phyloP scores from a whole-genome alignment of 495 filamentous ascomycete species.

The Talaromyces trachyspermus region DNA sequence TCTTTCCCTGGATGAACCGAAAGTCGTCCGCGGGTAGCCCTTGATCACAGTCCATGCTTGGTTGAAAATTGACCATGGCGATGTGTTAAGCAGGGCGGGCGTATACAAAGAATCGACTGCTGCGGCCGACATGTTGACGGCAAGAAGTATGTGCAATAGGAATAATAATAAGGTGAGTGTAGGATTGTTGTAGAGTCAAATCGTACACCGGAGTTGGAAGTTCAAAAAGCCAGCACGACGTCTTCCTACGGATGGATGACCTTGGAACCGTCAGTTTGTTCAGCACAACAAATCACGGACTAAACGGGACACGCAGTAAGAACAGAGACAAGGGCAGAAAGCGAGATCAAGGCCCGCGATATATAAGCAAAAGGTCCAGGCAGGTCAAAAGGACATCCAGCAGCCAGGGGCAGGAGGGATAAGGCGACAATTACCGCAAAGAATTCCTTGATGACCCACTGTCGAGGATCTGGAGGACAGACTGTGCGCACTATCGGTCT shows the following conservation, averaged over 20 bases:
- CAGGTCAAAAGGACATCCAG: neutral
- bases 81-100: neutral
- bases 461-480: neutral
- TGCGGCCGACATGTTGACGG: neutral
- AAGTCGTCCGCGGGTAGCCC: conserved; percentile 57
- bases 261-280: too few species aligned
- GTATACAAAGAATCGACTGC: neutral
- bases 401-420: neutral
- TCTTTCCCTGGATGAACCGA: conserved; percentile 49
- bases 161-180: too few species aligned
- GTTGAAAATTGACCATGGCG: conserved; percentile 75
- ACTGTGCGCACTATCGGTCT: neutral
- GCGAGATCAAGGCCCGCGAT: too few species aligned
- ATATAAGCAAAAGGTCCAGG: neutral
- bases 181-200: too few species aligned
- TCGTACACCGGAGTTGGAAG: too few species aligned
- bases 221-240: too few species aligned
- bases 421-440: neutral
- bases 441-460: conserved; percentile 3
- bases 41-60: conserved; percentile 56
- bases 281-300: too few species aligned
- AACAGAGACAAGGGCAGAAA: too few species aligned
- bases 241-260: too few species aligned
- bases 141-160: neutral
- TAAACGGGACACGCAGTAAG: too few species aligned